phyloP scores from a whole-genome alignment of 179 eudicot species.

The Patellifolia procumbens region DNA sequence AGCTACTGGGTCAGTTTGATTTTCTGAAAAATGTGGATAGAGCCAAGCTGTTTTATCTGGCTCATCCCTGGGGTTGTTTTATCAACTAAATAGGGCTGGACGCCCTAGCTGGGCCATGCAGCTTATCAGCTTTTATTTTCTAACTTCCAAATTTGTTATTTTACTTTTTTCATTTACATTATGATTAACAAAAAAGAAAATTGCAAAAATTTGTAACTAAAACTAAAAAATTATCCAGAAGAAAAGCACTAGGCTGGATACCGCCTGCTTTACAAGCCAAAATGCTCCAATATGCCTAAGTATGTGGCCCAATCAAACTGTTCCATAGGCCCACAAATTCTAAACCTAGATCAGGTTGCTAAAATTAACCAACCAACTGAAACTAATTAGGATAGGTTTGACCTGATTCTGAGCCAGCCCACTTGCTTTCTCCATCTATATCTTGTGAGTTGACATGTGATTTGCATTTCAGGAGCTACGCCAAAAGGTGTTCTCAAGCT shows the following conservation, averaged over 20 bases:
- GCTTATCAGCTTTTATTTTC: background rate
- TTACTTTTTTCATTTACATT: background rate
- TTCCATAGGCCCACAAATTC: background rate
- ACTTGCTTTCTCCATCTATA: background rate
- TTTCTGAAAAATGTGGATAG: background rate
- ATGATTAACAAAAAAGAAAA: background rate
- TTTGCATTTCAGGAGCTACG: constrained; percentile 47
- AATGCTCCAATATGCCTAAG: background rate
- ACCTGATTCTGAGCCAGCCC: background rate
- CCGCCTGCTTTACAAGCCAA: background rate
- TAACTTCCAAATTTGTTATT: background rate
- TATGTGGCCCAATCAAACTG: background rate
- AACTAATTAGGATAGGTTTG: background rate
- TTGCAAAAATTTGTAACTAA: background rate
- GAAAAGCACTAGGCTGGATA: background rate
- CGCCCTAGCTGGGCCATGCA: background rate
- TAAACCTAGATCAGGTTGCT: background rate
- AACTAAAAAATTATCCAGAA: background rate
- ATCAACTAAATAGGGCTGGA: background rate
- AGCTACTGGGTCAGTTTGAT: background rate
- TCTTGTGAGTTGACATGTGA: constrained; percentile 10
- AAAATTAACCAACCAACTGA: background rate
- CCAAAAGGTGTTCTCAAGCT: constrained; percentile 59
- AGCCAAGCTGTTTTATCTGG: background rate
- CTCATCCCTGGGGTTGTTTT: background rate